Base-by-base conservation (phyloP, 1,139 yeast species). In the Pneumocystis oryctolagi region DNA sequence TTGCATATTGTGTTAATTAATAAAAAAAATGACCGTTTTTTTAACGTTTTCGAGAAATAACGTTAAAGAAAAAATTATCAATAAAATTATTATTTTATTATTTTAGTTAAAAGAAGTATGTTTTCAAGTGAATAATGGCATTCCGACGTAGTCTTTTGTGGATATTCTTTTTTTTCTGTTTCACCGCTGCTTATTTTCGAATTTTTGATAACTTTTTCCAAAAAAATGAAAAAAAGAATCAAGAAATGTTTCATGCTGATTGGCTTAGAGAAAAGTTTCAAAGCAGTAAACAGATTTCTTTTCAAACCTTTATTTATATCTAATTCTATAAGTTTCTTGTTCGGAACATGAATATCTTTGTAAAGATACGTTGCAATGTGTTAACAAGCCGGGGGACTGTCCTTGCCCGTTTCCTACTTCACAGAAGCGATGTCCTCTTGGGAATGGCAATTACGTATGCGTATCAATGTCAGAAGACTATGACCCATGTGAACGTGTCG, bases 341-440 rank as follows among this genome's bases (percentile, higher is more conserved):
- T 47, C 30, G 20, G 55, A 47, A 25, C 55, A 75, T n/a, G 77
- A 77, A 16, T 92, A 84, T 72, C 74, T 90, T 59, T 92, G 98
- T 72, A 86, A 87, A 1, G 95, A 85, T 68, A 89, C 97, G 0
- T 77, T 83, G 60, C 77, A 79, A 9, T 92, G 98, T 75, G 98
- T 87, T 0, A 78, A 79, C 6, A 71, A 74, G 1, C 83, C 89
- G 0, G 71, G 79, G 31, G 84, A 84, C 64, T 92, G 98, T 72
- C 96, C 97, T 0, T 92, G 98, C 73, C 89, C 89, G 9, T 90
- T 82, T 71, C 92, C 96, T 1, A 82, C 83, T 63, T 84, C 95
- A 1, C 96, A 92, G 72, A 72, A 87, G 66, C 84, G 89, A 70
- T 92, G 98, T 5, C 76, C 88, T 62, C 95, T 97, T 0, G 83